Conservation (phyloP, 106 monocot species). For the Phalaenopsis equestris region DNA sequence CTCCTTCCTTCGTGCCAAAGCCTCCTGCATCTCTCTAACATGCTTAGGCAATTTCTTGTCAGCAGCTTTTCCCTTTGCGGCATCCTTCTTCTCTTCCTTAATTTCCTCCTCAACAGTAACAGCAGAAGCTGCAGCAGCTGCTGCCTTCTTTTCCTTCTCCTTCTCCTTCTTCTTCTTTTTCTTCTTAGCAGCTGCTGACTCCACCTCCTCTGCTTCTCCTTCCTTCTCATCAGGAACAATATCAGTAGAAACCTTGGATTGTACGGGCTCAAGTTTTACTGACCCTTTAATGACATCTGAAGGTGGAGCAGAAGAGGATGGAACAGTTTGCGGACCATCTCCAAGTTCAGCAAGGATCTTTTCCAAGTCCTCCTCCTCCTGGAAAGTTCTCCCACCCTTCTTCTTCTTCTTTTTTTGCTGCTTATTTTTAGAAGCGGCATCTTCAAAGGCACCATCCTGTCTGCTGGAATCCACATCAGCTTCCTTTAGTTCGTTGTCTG, state of each 20-base stretch:
- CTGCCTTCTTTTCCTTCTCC: constrained; percentile 63
- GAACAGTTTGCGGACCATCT: constrained; percentile 12
- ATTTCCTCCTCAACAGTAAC: constrained; percentile 8
- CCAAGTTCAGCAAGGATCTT: constrained; percentile 58
- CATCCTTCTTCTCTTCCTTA: constrained; percentile 49
- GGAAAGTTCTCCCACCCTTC: constrained; percentile 46
- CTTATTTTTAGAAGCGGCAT: neutral
- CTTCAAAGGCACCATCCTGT: neutral
- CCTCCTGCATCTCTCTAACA: constrained; percentile 93
- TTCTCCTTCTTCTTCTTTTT: constrained; percentile 83
- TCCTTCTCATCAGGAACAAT: constrained; percentile 35
- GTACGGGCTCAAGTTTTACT: neutral
- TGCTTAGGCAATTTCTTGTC: constrained; percentile 80
- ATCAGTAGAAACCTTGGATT: constrained; percentile 20
- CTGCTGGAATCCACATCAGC: constrained; percentile 9
- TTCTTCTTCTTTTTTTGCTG: constrained; percentile 40
- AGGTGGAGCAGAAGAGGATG: constrained; percentile 12
- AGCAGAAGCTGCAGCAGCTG: constrained; percentile 26
- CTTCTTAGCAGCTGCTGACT: constrained; percentile 59
- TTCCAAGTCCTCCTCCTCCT: constrained; percentile 75
- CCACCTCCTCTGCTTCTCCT: constrained; percentile 22
- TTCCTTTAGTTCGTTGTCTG: neutral
- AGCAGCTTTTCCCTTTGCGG: constrained; percentile 33
- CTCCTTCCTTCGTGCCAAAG: constrained; percentile 69
- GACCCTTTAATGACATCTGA: constrained; percentile 2